Percentiles rank a stretch among this genome's conserved stretches.
Conservation (phyloP, 257 asterid genomes). For the Capsicum pubescens region DNA sequence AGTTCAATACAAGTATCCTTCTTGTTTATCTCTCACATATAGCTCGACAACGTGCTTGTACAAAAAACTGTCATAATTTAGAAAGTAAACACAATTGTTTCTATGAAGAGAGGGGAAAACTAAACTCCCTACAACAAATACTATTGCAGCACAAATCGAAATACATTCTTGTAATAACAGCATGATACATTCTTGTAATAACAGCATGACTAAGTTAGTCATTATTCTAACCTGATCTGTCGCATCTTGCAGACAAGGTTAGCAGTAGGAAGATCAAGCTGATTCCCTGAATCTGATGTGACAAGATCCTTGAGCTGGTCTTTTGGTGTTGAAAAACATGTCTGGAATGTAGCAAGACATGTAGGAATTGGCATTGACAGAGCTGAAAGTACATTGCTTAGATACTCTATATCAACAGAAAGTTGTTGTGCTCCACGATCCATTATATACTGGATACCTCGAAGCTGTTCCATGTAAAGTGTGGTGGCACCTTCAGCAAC, state of each 20-base stretch:
- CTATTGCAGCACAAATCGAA: neutral
- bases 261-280: constrained; percentile 83
- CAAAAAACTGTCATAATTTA: neutral
- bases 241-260: constrained; percentile 95
- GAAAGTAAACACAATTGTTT: neutral
- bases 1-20: neutral
- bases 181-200: neutral
- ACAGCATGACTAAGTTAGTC: constrained; percentile 11
- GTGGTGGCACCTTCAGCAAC: constrained; percentile 96
- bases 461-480: constrained; percentile 84
- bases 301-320: constrained; percentile 82
- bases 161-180: neutral
- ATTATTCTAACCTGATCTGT: constrained; percentile 64
- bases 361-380: constrained; percentile 86
- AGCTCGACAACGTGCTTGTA: neutral
- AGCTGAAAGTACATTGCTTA: constrained; percentile 93
- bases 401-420: constrained; percentile 87
- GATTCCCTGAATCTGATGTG: constrained; percentile 66
- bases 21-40: neutral
- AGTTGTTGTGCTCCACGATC: constrained; percentile 97
- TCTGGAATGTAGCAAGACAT: constrained; percentile 81
- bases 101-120: neutral
- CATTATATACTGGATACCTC: constrained; percentile 85
- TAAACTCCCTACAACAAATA: neutral
- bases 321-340: constrained; percentile 78